Evolutionary conservation across 1,284 basidiomycete genomes (phyloP).

Genomic region (Leccinum pallidistipes): DNA sequence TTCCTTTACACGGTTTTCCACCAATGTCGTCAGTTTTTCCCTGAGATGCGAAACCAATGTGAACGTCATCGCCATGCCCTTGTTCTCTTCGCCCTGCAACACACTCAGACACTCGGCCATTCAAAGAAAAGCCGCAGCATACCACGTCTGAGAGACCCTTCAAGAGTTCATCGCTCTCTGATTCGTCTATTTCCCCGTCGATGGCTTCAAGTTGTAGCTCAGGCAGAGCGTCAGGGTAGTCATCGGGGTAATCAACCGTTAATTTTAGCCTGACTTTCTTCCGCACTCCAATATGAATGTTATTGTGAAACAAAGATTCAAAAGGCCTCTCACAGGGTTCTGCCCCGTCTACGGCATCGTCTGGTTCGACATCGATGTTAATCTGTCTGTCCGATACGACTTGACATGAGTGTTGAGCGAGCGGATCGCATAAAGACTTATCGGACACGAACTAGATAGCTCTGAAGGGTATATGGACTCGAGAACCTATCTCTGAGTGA

Average conservation of each 20-base stretch:
- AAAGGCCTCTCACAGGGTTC: slow-evolving; percentile 51
- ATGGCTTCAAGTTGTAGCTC: slow-evolving; percentile 66
- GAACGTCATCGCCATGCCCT: slow-evolving; percentile 98
- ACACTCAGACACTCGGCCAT: slow-evolving; percentile 5
- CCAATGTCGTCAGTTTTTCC: slow-evolving; percentile 71
- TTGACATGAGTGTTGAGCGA: slow-evolving; percentile 58
- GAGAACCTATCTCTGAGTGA: slow-evolving; percentile 63
- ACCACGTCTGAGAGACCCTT: slow-evolving; percentile 66
- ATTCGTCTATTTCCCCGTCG: slow-evolving; percentile 69
- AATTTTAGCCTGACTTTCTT: slow-evolving; percentile 75
- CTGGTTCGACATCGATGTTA: slow-evolving; percentile 87
- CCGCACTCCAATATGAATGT: slow-evolving; percentile 22
- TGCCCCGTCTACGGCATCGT: slow-evolving; percentile 64
- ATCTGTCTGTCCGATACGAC: slow-evolving; percentile 84
- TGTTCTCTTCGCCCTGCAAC: slow-evolving; percentile 80
- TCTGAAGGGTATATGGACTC: slow-evolving; percentile 97
- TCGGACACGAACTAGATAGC: slow-evolving; percentile 74
- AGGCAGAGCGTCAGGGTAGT: slow-evolving; percentile 79
- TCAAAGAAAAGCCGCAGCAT: slow-evolving; percentile 31
- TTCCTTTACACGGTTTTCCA: slow-evolving; percentile 58
- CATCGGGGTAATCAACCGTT: slow-evolving; percentile 66
- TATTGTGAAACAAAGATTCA: slow-evolving; percentile 12
- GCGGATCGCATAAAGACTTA: slow-evolving; percentile 28
- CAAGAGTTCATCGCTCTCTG: slow-evolving; percentile 57
- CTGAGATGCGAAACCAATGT: slow-evolving; percentile 87